Evolutionary conservation across 352 stramenopile species (phyloP).

Genomic region (Phytophthora cactorum): DNA sequence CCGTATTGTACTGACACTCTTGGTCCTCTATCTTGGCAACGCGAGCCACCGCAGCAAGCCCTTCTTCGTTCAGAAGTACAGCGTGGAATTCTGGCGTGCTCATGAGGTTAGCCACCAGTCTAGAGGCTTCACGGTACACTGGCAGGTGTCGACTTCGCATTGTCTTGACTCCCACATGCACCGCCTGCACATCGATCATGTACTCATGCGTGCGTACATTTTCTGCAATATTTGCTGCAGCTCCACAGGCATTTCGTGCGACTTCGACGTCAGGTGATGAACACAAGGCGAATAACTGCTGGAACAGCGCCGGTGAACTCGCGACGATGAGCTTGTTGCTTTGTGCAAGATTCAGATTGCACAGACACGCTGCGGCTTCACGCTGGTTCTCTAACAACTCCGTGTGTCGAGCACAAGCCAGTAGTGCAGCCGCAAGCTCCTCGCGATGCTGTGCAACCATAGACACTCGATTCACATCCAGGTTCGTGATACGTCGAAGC

Average conservation of each 20-base stretch:
- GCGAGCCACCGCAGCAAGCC: conserved; percentile 82
- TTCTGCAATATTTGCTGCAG: conserved; percentile 93
- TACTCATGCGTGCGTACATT: conserved; percentile 79
- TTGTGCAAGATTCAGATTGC: conserved; percentile 80
- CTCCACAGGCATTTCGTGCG: conserved; percentile 90
- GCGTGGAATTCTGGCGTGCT: conserved; percentile 81
- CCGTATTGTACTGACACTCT: conserved; percentile 91
- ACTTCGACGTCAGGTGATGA: conserved; percentile 90
- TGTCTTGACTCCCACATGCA: conserved; percentile 89
- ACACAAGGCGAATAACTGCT: conserved; percentile 76
- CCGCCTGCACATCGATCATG: conserved; percentile 86
- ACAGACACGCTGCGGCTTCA: conserved; percentile 90
- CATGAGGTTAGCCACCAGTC: conserved; percentile 92
- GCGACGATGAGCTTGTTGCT: conserved; percentile 84
- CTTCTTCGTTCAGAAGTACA: conserved; percentile 80
- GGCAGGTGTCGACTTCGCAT: conserved; percentile 90
- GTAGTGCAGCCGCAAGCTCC: conserved; percentile 60
- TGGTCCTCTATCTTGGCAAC: conserved; percentile 92
- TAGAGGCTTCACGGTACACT: conserved; percentile 93
- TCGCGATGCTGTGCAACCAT: conserved; percentile 74
- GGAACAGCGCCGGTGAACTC: conserved; percentile 48
- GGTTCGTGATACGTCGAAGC: conserved; percentile 83
- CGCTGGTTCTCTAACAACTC: conserved; percentile 86
- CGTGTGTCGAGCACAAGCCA: conserved; percentile 40
- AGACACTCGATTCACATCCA: conserved; percentile 85